A percentile compares a stretch with the other conserved stretches of the same genome.
These are phyloP conservation scores for Lentinula lateritia DNA, from an alignment of 768 basidiomycete genomes.

Conservation along the genomic window DNA sequence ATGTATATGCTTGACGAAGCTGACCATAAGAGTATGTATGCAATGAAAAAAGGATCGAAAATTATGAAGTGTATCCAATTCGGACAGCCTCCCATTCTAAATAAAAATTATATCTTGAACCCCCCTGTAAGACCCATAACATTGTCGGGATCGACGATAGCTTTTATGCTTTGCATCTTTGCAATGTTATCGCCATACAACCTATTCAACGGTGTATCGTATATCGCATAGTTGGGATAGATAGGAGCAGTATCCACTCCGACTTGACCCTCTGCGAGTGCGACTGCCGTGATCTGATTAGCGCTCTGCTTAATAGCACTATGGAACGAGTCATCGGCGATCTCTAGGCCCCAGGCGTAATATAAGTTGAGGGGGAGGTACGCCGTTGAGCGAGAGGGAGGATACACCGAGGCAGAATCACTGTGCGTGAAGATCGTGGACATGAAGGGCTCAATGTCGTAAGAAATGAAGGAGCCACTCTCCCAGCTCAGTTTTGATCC, in stretches of 20 bases:
- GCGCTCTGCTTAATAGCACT: slow-evolving; percentile 33
- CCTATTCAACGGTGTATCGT: slow-evolving; percentile 39
- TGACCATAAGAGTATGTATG: no score
- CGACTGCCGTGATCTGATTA: slow-evolving; percentile 32
- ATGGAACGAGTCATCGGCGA: slow-evolving; percentile 34
- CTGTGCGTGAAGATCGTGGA: slow-evolving; percentile 31
- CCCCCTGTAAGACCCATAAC: slow-evolving; percentile 69
- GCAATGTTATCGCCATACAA: slow-evolving; percentile 30
- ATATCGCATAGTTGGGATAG: slow-evolving; percentile 60
- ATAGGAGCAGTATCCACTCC: slow-evolving; percentile 29
- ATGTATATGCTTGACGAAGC: no score
- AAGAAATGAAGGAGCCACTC: slow-evolving; percentile 25
- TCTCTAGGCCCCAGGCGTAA: slow-evolving; percentile 37
- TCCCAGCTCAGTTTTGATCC: slow-evolving; percentile 20
- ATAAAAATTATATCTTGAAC: slow-evolving; percentile 38
- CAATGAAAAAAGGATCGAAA: no score
- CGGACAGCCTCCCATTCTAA: no score
- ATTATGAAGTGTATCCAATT: no score
- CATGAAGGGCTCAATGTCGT: slow-evolving; percentile 35
- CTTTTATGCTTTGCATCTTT: slow-evolving; percentile 34
- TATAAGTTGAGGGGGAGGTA: slow-evolving; percentile 43
- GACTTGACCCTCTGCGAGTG: slow-evolving; percentile 32
- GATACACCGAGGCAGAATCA: slow-evolving; percentile 38
- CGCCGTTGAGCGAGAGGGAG: slow-evolving; percentile 27
- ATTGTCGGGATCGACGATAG: slow-evolving; percentile 45